Percentiles rank a stretch among this genome's conserved stretches.
Evolutionary conservation across 345 rosid species (phyloP).

Genomic region (Geranium brycei): DNA sequence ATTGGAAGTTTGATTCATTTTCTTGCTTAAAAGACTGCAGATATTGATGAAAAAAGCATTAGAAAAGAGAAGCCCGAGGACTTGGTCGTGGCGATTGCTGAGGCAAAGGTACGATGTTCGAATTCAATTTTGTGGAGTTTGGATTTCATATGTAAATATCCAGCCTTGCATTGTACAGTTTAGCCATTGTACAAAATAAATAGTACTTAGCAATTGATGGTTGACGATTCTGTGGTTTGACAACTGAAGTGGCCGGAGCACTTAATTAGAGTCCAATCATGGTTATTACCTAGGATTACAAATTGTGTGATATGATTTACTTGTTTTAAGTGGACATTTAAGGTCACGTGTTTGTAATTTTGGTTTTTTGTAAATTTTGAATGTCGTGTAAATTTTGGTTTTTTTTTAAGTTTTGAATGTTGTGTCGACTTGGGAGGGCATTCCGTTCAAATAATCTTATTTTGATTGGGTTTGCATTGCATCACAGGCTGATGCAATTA

Average conservation of each 20-base stretch:
- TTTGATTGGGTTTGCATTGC: slow-evolving; percentile 20
- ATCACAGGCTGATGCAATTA: slow-evolving; percentile 65
- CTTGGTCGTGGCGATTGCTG: slow-evolving; percentile 78
- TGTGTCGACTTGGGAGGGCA: not conserved
- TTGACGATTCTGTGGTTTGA: no score
- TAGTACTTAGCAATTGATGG: no score
- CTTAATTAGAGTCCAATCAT: no score
- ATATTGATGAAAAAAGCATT: slow-evolving; percentile 73
- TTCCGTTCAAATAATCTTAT: slow-evolving; percentile 4
- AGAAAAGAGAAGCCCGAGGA: slow-evolving; percentile 78
- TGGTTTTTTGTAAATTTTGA: not conserved
- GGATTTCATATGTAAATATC: not conserved
- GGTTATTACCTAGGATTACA: no score
- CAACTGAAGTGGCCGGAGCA: no score
- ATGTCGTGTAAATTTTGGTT: not conserved
- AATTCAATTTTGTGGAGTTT: not conserved
- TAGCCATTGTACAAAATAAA: not conserved
- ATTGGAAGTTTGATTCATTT: not conserved
- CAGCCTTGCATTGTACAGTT: not conserved
- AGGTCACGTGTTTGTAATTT: not conserved
- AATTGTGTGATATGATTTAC: no score
- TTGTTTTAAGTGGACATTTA: not conserved
- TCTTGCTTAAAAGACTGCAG: slow-evolving; percentile 49
- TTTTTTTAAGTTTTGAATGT: not conserved
- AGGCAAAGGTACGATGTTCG: slow-evolving; percentile 53